Base-by-base conservation (phyloP, 306 rosid species). In the Cucurbita ficifolia region DNA sequence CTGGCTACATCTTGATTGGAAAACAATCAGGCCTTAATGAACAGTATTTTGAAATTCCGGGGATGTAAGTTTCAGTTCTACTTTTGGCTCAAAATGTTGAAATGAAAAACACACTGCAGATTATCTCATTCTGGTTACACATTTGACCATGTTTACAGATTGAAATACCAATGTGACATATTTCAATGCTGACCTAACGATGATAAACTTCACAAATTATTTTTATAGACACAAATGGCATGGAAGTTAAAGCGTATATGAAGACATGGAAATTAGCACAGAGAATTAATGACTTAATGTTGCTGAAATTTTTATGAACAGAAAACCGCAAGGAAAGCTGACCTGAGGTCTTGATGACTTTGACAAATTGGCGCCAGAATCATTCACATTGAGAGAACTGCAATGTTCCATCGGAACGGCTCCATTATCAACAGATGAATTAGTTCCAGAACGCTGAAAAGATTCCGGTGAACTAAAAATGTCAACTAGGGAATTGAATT, bases 381-480 rank as follows among this genome's bases (percentile, higher is more conserved):
- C 53, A 77, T 74, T 77, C 78, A 61, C 86, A 45, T 52, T 73
- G 59, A 83, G 72, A 54, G 82, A 72, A 78, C 81, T 76, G 14
- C 87, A 79, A 79, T 78, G 87, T 51, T 58, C 79, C 59, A 67
- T 74, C 46, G 79, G 81, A 80, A 68, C 70, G 11, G 83, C 79
- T 65, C 46, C 81, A 77, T 71, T 72, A 78, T 57, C 82, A 76
- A 18, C 57, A 43, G 70, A 80, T 2, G 79, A 68, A 29, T 61
- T 58, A 57, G 76, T 81, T 79, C 79, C 85, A 52, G 57, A 71
- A 59, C 62, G 80, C 86, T 77, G 82, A 60, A 49, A 76, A 33
- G 72, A 75, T 52, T 73, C 96, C 53, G 84, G 81, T 48, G 92
- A 82, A 29, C 83, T 82, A 76, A 93, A 90, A 40, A 93, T 81